Evolutionary conservation across 495 filamentous ascomycete genomes (phyloP), one percentile per base, ranked within the genome.

Genomic region (Cenococcum geophilum): DNA sequence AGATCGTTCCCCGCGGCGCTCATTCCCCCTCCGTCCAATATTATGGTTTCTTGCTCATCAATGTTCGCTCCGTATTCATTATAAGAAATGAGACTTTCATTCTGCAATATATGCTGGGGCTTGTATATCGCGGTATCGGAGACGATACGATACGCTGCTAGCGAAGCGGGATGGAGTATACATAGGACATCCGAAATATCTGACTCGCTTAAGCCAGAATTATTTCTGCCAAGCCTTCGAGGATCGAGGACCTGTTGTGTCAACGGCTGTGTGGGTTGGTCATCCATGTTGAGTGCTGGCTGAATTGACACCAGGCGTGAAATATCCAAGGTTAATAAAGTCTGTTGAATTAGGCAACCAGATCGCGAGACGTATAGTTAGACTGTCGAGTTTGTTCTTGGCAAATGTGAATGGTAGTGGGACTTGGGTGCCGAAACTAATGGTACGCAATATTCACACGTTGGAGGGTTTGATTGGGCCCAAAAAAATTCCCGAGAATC

Each of bases 151-250:
- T 83, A 83, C 1, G 93, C 91, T 6, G 80, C 77, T 42, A 81
- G 79, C 0, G 91, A 89, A 54, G 81, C 82, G 1, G 93, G 92
- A 60, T 93, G 84, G 4, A 98, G 80, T 50, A 96, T 86, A 74
- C 89, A 95, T 54, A 97, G 82, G 61, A 97, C 89, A 66, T 96
- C 92, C 32, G 88, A 78, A 32, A 91, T 79, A 67, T 96, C 92
- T 61, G 89, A 76, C 45, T 90, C 88, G 52, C 80, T 85, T 12
- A 93, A 80, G 25, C 87, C 88, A 21, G 91, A 92, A 63, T 83
- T 86, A 67, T 87, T 84, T 62, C 85, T 76, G 16, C 89, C 90
- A 57, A 85, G 71, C 20, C 90, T 83, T 49, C 90, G 82, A 43
- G 90, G 89, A 72, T 95, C 92, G 58, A 88, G 74, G 58, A 86